Base-by-base conservation (phyloP, 164 flowering plant genomes). In the Tetrastigma voinierianum region DNA sequence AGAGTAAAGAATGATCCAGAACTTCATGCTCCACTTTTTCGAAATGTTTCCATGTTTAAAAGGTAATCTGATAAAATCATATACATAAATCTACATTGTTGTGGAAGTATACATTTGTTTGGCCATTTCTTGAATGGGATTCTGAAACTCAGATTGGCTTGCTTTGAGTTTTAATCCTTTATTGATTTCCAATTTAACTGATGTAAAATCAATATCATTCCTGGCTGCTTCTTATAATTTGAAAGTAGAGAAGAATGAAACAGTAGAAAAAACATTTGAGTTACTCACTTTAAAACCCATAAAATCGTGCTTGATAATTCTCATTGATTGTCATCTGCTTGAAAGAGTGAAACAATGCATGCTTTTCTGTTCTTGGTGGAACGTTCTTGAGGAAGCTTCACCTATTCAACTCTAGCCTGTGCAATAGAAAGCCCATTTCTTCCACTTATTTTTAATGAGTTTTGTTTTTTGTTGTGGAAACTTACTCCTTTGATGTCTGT, bases 11-110 rank as follows among this genome's bases (percentile, higher is more conserved):
- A 68, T 60, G 84, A 82, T 59, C 74, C 13, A 71, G 80, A 82
- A 62, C 84, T 86, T 57, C 74, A 81, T 70, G 75, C 90, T 68
- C 77, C 84, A 59, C 72, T 83, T 12, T 86, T 78, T 61, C 82
- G 87, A 16, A 86, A 86, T 62, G 70, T 86, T 61, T 86, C 90
- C 68, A 80, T 64, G 69, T 86, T 85, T 72, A 83, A 78, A 78
- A 80, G 82, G 89, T 81, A 69, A 69, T 56, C 48, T 48, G 32
- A 46, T 40, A 47, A 10, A n/a, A 49, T 49, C n/a, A n/a, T 14
- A 14, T 59, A 11, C 23, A 57, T 58, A 20, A 49, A 60, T 49
- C 15, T 49, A 49, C 16, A 49, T 11, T 46, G 46, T 10, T 6
- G 18, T 44, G 21, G 17, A 15, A 45, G 24, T 60, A 40, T 10